These are phyloP conservation scores for Neurospora sp. DNA, from an alignment of 495 filamentous ascomycete genomes.

Conservation along the genomic window DNA sequence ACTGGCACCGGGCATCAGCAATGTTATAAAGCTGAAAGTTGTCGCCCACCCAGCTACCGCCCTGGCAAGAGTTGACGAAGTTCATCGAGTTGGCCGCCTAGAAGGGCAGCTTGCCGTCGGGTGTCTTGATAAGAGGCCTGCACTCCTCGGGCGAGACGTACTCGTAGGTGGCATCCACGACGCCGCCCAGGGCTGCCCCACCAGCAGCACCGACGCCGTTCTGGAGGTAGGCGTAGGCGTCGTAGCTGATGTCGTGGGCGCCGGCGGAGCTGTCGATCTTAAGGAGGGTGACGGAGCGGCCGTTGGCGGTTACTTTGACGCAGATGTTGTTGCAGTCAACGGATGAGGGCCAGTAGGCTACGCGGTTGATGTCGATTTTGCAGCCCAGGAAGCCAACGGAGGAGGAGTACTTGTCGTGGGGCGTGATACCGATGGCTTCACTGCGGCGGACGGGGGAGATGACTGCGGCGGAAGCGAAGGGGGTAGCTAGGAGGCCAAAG, in stretches of 20 bases:
- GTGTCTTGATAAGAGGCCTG: constrained; percentile 14
- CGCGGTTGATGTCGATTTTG: constrained; percentile 34
- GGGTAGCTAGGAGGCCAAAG: background rate
- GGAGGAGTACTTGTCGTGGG: constrained; percentile 35
- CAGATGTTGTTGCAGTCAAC: constrained; percentile 36
- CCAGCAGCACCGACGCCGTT: constrained; percentile 25
- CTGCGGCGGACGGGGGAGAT: background rate
- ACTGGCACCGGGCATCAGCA: constrained; percentile 24
- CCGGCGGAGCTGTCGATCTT: constrained; percentile 33
- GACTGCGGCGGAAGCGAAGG: background rate
- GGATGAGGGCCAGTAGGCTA: constrained; percentile 33
- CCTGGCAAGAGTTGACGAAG: constrained; percentile 25
- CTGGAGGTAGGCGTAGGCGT: constrained; percentile 33
- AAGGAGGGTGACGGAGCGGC: constrained; percentile 30
- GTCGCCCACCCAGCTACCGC: constrained; percentile 21
- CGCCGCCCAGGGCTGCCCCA: constrained; percentile 21
- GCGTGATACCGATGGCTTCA: constrained; percentile 19
- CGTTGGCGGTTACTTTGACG: constrained; percentile 24
- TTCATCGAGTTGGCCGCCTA: constrained; percentile 35
- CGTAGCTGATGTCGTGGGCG: constrained; percentile 34
- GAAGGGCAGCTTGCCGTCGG: constrained; percentile 25
- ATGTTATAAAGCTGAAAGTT: constrained; percentile 31
- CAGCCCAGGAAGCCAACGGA: constrained; percentile 36
- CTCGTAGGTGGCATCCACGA: constrained; percentile 22
- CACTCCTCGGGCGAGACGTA: constrained; percentile 22